Evolutionary conservation across 495 filamentous ascomycete genomes (phyloP), one percentile per base, ranked within the genome.

Genomic region (Penicillium nucicola): DNA sequence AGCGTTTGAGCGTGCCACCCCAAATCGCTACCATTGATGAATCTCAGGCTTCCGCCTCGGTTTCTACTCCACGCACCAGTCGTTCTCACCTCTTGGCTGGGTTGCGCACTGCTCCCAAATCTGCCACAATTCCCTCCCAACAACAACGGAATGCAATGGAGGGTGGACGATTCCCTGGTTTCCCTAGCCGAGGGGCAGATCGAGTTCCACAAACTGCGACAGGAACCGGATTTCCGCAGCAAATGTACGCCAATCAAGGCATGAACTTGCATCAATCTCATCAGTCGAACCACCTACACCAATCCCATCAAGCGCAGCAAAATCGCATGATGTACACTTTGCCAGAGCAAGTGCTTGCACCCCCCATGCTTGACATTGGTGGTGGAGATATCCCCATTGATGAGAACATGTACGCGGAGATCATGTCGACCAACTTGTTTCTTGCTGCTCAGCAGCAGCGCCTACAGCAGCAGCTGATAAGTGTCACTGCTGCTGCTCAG

Each of bases 51-150:
- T 72, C 68, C 62, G 50, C 69, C 58, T 42, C 69, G 18, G 43
- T 74, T 55, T 48, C 89, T 8, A 96, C 92, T 30, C 93, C 93
- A 18, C 84, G 92, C 61, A 97, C 92, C 42, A 96, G 90, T 69
- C 90, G 93, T 52, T 92, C 89, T 54, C 92, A 97, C 64, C 79
- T 99, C 58, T 82, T 99, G 65, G 93, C 92, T 42, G 91, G 92
- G 35, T 78, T 99, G 45, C 84, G 93, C 59, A 99, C 93, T 56
- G 89, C 89, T 31, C 95, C 93, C 22, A 95, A 92, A 70, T 90
- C 91, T 35, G 86, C 88, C 23, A 83, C 76, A 25, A 83, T 87
- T 55, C 83, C 87, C 52, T 82, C 87, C 68, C 60, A 77, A 19
- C 66, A 81, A 52, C 78, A 81, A 53, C 64, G 75, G 38, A 62